These are phyloP conservation scores for Eremothecium cymbalariae DNA, from an alignment of 1,139 yeast genomes.

Conservation along the genomic window DNA sequence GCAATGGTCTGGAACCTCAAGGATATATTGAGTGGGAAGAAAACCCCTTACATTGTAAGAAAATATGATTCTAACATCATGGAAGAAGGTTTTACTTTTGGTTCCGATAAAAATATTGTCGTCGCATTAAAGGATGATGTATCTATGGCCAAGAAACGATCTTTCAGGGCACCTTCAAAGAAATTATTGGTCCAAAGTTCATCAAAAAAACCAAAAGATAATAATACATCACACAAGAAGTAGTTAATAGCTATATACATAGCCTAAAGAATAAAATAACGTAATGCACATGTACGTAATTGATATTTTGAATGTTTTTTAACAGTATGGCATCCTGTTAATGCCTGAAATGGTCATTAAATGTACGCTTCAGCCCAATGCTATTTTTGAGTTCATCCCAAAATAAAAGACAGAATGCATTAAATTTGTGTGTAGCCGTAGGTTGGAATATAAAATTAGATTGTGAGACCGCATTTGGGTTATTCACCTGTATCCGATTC, in stretches of 20 bases:
- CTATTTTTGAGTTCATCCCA: conserved; percentile 52
- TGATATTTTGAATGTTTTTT: too few species aligned
- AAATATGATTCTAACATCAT: conserved; percentile 56
- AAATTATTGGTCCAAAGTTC: too few species aligned
- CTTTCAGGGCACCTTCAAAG: conserved; percentile 50
- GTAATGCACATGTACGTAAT: too few species aligned
- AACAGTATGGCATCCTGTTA: conserved; percentile 1
- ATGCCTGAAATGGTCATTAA: conserved; percentile 10
- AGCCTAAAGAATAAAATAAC: too few species aligned
- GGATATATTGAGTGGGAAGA: conserved; percentile 47
- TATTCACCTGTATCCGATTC: conserved; percentile 45
- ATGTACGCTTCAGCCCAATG: conserved; percentile 37
- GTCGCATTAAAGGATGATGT: conserved; percentile 68
- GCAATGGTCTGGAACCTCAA: conserved; percentile 74
- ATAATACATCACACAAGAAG: too few species aligned
- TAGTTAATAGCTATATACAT: too few species aligned
- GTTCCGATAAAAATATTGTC: conserved; percentile 61
- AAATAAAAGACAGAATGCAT: conserved; percentile 58
- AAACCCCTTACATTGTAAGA: conserved; percentile 54
- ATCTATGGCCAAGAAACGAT: conserved; percentile 48
- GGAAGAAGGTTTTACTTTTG: conserved; percentile 72
- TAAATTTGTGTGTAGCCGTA: conserved; percentile 45
- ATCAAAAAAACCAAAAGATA: too few species aligned
- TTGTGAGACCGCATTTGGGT: conserved; percentile 30
- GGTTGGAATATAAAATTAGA: conserved; percentile 37